Evolutionary conservation across 129 eudicot genomes (phyloP).

Genomic region (Saussurea involucrata): DNA sequence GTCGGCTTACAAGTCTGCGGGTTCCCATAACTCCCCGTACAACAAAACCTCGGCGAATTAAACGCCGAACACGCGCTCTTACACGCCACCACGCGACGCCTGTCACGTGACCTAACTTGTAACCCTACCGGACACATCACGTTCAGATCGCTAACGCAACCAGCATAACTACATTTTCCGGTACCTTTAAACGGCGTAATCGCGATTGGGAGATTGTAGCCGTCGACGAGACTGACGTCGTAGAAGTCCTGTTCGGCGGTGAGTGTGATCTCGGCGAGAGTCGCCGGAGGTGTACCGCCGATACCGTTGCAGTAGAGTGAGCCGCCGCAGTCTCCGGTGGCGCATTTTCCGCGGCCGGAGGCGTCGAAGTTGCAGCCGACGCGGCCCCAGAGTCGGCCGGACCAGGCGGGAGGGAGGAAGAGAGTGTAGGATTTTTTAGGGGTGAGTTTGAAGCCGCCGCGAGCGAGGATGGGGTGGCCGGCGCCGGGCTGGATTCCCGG

Average conservation of each 20-base stretch:
- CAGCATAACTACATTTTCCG: conserved; percentile 76
- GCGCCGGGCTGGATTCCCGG: conserved; percentile 94
- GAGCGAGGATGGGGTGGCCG: conserved; percentile 66
- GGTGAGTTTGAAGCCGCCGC: conserved; percentile 83
- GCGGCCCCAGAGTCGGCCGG: conserved; percentile 98
- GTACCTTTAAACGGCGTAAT: conserved; percentile 65
- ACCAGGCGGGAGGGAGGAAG: conserved; percentile 74
- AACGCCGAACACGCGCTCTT: conserved; percentile 95
- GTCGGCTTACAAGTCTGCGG: conserved; percentile 92
- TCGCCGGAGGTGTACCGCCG: conserved; percentile 92
- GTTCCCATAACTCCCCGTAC: conserved; percentile 79
- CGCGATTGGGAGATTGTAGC: conserved; percentile 81
- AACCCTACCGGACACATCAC: conserved; percentile 91
- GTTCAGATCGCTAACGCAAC: conserved; percentile 87
- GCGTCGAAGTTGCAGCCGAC: conserved; percentile 80
- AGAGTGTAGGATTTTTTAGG: conserved; percentile 57
- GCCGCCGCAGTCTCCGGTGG: conserved; percentile 96
- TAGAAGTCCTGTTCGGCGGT: conserved; percentile 86
- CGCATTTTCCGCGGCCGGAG: conserved; percentile 74
- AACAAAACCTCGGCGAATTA: conserved; percentile 85
- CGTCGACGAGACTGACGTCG: conserved; percentile 93
- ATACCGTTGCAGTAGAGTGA: conserved; percentile 77
- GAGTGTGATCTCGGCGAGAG: conserved; percentile 82
- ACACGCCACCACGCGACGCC: conserved; percentile 76
- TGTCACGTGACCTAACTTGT: conserved; percentile 74